phyloP scores from a whole-genome alignment of 1,284 basidiomycete genomes.

The Chiua sp. region DNA sequence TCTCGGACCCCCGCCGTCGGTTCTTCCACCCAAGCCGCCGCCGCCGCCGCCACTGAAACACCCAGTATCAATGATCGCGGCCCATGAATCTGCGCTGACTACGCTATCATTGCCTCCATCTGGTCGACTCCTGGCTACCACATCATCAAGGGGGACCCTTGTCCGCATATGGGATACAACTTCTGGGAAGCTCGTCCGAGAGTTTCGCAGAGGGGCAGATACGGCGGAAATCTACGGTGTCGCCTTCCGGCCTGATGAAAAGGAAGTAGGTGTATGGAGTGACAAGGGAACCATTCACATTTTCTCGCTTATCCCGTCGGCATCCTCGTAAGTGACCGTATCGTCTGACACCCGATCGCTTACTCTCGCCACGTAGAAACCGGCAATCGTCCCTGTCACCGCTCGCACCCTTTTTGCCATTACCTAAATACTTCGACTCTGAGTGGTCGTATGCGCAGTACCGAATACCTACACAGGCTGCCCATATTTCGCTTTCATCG shows the following conservation, averaged over 20 bases:
- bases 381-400: slow-evolving; percentile 82
- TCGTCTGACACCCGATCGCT: slow-evolving; percentile 7
- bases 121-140: slow-evolving; percentile 85
- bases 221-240: slow-evolving; percentile 93
- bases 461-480: slow-evolving; percentile 82
- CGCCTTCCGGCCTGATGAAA: slow-evolving; percentile 78
- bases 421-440: slow-evolving; percentile 93
- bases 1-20: slow-evolving; percentile 36
- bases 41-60: slow-evolving; percentile 63
- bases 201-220: slow-evolving; percentile 89
- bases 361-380: slow-evolving; percentile 54
- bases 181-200: slow-evolving; percentile 78
- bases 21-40: slow-evolving; percentile 53
- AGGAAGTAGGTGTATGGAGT: slow-evolving; percentile 88
- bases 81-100: slow-evolving; percentile 82
- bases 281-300: slow-evolving; percentile 97
- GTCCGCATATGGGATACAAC: slow-evolving; percentile 88
- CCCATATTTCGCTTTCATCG: slow-evolving; percentile 78
- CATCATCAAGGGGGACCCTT: slow-evolving; percentile 86
- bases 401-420: slow-evolving; percentile 75
- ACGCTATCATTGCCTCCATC: slow-evolving; percentile 80
- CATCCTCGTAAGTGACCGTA: slow-evolving; percentile 60
- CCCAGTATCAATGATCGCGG: slow-evolving; percentile 83
- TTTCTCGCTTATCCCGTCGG: slow-evolving; percentile 74
- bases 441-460: slow-evolving; percentile 96